A percentile compares a stretch with the other conserved stretches of the same genome.
Conservation (phyloP, 2,329 filamentous ascomycete species). For the Talaromyces rugulosus region DNA sequence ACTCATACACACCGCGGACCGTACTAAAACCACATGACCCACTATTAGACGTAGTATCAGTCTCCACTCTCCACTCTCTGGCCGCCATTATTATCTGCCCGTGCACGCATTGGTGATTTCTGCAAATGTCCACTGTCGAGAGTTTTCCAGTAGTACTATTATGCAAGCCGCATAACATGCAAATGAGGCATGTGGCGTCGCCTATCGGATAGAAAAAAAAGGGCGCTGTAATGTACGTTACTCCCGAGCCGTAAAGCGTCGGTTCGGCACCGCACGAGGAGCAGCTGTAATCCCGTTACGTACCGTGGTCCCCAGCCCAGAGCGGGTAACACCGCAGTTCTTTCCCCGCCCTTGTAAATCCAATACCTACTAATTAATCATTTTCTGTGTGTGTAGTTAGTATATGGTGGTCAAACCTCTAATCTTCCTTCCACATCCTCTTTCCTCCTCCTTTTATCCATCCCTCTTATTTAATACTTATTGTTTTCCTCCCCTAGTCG, state of each 20-base stretch:
- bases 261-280: no score
- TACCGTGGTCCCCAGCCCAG: background rate
- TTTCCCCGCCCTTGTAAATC: background rate
- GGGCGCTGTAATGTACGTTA: background rate
- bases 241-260: background rate
- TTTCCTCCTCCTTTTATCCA: background rate
- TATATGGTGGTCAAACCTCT: background rate
- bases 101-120: background rate
- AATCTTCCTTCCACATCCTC: background rate
- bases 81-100: no score
- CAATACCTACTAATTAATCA: background rate
- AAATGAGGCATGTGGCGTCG: background rate
- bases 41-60: background rate
- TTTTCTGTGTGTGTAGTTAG: background rate
- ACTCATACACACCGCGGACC: background rate
- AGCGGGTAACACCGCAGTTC: constrained; percentile 1
- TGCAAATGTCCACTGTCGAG: background rate
- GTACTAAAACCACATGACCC: background rate
- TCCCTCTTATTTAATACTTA: background rate
- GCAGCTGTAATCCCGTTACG: constrained; percentile 13
- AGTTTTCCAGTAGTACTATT: background rate
- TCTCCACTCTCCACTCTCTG: background rate
- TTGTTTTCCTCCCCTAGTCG: background rate
- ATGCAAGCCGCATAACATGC: background rate
- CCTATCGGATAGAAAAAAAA: no score